Evolutionary conservation across 352 stramenopile species (phyloP).

Genomic region (Globisporangium camurandrum): DNA sequence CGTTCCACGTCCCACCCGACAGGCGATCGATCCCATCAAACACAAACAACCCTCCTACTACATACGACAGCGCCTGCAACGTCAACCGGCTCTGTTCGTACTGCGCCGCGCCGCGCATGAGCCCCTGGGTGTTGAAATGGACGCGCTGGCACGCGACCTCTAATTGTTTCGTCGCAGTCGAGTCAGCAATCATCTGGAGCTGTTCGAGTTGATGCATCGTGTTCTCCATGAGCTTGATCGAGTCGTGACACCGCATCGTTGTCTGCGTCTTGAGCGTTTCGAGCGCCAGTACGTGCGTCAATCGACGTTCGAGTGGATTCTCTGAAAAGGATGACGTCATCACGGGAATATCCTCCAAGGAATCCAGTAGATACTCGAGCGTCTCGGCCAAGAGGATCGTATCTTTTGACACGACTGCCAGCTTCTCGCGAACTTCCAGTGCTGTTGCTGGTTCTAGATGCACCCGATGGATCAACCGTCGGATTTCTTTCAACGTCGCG

Average conservation of each 20-base stretch:
- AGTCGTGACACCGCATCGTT: conserved; percentile 89
- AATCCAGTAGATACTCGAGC: conserved; percentile 93
- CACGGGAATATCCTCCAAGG: conserved; percentile 87
- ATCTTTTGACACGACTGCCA: conserved; percentile 90
- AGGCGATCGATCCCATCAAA: conserved; percentile 95
- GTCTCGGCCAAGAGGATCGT: conserved; percentile 95
- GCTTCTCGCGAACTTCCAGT: conserved; percentile 84
- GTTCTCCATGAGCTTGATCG: conserved; percentile 94
- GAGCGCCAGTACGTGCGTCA: conserved; percentile 92
- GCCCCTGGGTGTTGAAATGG: conserved; percentile 82
- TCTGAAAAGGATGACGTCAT: no score
- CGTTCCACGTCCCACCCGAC: conserved; percentile 88
- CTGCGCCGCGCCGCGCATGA: conserved; percentile 76
- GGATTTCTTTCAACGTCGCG: conserved; percentile 93
- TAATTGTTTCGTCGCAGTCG: conserved; percentile 87
- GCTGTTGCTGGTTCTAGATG: conserved; percentile 82
- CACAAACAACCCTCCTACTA: conserved; percentile 89
- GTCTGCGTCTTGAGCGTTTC: conserved; percentile 85
- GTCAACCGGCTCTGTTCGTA: conserved; percentile 59
- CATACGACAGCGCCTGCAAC: conserved; percentile 87
- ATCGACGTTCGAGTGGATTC: conserved; percentile 27
- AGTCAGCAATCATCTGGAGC: conserved; percentile 89
- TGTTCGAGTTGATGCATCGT: conserved; percentile 91
- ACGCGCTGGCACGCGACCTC: conserved; percentile 84
- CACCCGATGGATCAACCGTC: conserved; percentile 84